Conservation (phyloP, 2,329 filamentous ascomycete genomes). For the Fusarium sp. region DNA sequence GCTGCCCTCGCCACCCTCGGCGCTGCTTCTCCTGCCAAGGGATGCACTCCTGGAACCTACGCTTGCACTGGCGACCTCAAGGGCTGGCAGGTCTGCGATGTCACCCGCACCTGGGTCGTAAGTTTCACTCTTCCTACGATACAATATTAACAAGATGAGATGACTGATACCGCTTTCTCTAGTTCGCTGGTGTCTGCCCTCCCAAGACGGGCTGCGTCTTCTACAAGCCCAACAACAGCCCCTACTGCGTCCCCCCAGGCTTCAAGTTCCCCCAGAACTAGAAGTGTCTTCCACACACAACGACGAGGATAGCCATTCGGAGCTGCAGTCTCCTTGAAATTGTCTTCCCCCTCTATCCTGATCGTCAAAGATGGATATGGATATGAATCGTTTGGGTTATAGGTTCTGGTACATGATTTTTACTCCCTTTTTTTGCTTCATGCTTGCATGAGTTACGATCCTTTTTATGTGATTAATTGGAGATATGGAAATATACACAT, state of each 20-base stretch:
- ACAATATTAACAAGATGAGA: too few species aligned
- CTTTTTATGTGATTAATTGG: slow-evolving; percentile 16
- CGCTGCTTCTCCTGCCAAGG: slow-evolving; percentile 3
- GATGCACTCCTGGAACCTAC: slow-evolving; percentile 51
- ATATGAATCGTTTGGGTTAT: background rate
- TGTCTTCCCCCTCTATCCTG: slow-evolving; percentile 2
- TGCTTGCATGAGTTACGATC: slow-evolving; percentile 45
- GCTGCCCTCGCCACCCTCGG: slow-evolving; percentile 37
- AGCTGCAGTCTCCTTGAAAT: background rate
- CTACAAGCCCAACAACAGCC: slow-evolving; percentile 47
- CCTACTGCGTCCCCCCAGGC: slow-evolving; percentile 51
- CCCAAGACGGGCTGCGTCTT: slow-evolving; percentile 51
- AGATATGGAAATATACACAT: slow-evolving; percentile 22
- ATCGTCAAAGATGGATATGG: background rate
- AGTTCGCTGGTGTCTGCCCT: slow-evolving; percentile 50
- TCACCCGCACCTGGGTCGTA: slow-evolving; percentile 46
- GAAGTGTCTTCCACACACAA: background rate
- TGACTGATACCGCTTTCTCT: background rate
- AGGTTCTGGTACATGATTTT: slow-evolving; percentile 19
- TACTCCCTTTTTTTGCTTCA: slow-evolving; percentile 22
- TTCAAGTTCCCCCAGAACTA: slow-evolving; percentile 44
- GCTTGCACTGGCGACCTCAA: slow-evolving; percentile 39
- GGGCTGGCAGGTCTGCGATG: slow-evolving; percentile 50
- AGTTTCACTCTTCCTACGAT: slow-evolving; percentile 35
- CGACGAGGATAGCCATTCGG: slow-evolving; percentile 11